phyloP scores from a whole-genome alignment of 2,329 filamentous ascomycete genomes.

The Neofusicoccum sp. region DNA sequence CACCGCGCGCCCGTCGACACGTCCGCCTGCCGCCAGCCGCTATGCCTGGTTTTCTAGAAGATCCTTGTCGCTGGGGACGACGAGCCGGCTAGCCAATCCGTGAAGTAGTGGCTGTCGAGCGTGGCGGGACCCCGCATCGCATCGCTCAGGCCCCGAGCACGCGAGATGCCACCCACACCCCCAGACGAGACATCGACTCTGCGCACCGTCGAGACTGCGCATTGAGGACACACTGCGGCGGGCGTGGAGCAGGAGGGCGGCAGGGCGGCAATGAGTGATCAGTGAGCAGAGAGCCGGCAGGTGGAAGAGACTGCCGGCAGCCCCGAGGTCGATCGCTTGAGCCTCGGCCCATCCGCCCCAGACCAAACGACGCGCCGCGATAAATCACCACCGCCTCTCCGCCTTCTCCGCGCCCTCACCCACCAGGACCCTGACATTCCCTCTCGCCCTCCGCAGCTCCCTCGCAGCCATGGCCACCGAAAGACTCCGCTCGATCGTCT shows the following conservation, averaged over 20 bases:
- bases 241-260: not conserved
- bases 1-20: too few relatives aligned
- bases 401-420: not conserved
- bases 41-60: too few relatives aligned
- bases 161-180: too few relatives aligned
- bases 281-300: not conserved
- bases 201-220: too few relatives aligned
- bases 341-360: slow-evolving; percentile 17
- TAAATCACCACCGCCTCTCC: slow-evolving; percentile 17
- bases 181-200: not conserved
- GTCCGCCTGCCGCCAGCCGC: too few relatives aligned
- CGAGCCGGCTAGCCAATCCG: too few relatives aligned
- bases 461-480: slow-evolving; percentile 68
- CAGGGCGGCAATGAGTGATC: not conserved
- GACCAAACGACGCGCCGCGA: not conserved
- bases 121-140: too few relatives aligned
- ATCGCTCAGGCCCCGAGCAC: too few relatives aligned
- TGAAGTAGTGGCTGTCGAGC: too few relatives aligned
- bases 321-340: slow-evolving; percentile 17
- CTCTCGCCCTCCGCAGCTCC: not conserved
- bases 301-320: slow-evolving; percentile 5
- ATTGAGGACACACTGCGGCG: not conserved
- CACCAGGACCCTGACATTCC: not conserved
- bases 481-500: slow-evolving; percentile 82
- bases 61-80: too few relatives aligned